Conservation (phyloP, 2,329 filamentous ascomycete species). For the Amesomyces nigricolor region DNA sequence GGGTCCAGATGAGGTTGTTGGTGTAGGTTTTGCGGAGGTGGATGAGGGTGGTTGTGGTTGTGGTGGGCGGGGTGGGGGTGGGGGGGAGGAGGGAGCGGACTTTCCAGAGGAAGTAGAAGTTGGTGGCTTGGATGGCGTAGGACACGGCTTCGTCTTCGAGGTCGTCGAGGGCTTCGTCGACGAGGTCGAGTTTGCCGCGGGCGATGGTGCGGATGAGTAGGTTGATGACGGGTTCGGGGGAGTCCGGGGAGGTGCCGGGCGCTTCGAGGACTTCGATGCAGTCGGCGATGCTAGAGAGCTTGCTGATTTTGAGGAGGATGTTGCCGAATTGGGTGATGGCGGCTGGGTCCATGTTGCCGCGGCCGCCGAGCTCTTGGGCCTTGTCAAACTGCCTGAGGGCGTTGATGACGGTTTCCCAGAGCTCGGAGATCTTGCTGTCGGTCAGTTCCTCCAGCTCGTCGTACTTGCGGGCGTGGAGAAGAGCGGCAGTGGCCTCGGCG, state of each 20-base stretch:
- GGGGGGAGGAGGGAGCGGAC: conserved; percentile 54
- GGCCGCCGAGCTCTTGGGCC: conserved; percentile 63
- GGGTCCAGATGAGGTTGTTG: conserved; percentile 59
- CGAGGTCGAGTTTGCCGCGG: conserved; percentile 64
- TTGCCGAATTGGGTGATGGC: conserved; percentile 67
- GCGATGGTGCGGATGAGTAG: conserved; percentile 67
- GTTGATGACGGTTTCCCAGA: conserved; percentile 82
- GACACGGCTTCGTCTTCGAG: conserved; percentile 74
- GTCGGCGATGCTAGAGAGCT: conserved; percentile 73
- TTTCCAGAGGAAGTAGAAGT: conserved; percentile 97
- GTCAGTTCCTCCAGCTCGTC: conserved; percentile 84
- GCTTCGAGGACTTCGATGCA: conserved; percentile 70
- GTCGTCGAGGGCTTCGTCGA: conserved; percentile 65
- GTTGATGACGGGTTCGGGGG: conserved; percentile 52
- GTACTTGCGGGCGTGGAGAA: conserved; percentile 78
- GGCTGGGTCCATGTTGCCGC: conserved; percentile 61
- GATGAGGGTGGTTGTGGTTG: conserved; percentile 54
- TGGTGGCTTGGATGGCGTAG: conserved; percentile 67
- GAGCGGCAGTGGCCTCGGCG: conserved; percentile 72
- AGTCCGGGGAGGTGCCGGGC: conserved; percentile 43
- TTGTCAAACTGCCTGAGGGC: conserved; percentile 66
- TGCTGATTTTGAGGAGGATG: conserved; percentile 71
- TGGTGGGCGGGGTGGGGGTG: conserved; percentile 46
- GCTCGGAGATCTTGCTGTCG: conserved; percentile 68
- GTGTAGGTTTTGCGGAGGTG: conserved; percentile 52